phyloP scores from a whole-genome alignment of 2,329 filamentous ascomycete species.

The Alternaria brassicicola region DNA sequence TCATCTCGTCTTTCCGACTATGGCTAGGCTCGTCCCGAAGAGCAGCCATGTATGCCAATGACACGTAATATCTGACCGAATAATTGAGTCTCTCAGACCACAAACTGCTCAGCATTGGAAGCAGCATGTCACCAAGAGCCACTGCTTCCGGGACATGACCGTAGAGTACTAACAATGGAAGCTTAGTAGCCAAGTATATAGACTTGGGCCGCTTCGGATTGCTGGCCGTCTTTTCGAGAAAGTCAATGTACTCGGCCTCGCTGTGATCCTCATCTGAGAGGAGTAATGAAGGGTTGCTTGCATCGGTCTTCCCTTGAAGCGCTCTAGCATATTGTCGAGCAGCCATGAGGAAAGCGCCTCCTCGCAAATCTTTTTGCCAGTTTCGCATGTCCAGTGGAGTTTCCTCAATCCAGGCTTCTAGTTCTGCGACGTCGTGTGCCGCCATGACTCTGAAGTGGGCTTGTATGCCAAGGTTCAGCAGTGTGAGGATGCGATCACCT shows the following conservation, averaged over 20 bases:
- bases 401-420: slow-evolving; percentile 73
- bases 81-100: slow-evolving; percentile 54
- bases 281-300: slow-evolving; percentile 59
- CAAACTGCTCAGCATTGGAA: slow-evolving; percentile 51
- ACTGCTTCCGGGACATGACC: slow-evolving; percentile 53
- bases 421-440: slow-evolving; percentile 70
- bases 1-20: slow-evolving; percentile 54
- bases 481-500: slow-evolving; percentile 73
- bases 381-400: slow-evolving; percentile 75
- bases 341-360: slow-evolving; percentile 71
- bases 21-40: slow-evolving; percentile 48
- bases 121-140: slow-evolving; percentile 50
- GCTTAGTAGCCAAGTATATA: slow-evolving; percentile 67
- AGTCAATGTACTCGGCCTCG: slow-evolving; percentile 60
- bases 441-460: slow-evolving; percentile 72
- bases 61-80: slow-evolving; percentile 52
- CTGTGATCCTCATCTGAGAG: slow-evolving; percentile 73
- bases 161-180: slow-evolving; percentile 52
- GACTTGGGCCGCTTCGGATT: slow-evolving; percentile 69
- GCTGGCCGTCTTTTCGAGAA: slow-evolving; percentile 55
- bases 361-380: slow-evolving; percentile 73
- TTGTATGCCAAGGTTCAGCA: slow-evolving; percentile 72
- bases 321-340: slow-evolving; percentile 71
- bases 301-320: slow-evolving; percentile 74
- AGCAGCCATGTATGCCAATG: slow-evolving; percentile 50